Percentiles rank a stretch among this genome's conserved stretches.
Evolutionary conservation across 1,284 basidiomycete species (phyloP).

Genomic region (Moesziomyces sp.): DNA sequence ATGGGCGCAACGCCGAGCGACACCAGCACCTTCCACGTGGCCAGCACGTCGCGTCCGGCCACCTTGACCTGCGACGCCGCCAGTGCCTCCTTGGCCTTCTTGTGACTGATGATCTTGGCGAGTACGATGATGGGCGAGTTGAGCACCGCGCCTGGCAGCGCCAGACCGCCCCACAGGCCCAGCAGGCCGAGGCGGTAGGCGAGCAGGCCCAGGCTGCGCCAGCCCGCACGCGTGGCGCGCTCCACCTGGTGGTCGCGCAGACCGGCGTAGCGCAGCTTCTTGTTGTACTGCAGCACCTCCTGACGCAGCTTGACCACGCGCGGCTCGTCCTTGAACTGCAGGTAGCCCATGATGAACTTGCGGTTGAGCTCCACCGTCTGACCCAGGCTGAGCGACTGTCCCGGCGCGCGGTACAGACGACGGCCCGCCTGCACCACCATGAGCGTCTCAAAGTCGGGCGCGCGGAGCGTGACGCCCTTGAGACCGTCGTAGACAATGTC

Average conservation of each 20-base stretch:
- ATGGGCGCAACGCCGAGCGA: conserved; percentile 89
- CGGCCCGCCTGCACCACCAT: conserved; percentile 98
- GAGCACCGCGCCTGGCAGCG: conserved; percentile 92
- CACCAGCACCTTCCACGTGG: conserved; percentile 98
- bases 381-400: conserved; percentile 90
- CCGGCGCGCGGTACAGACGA: conserved; percentile 91
- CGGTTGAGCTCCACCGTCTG: conserved; percentile 98
- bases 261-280: conserved; percentile 89
- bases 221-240: conserved; percentile 74
- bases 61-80: conserved; percentile 96
- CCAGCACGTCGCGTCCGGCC: conserved; percentile 91
- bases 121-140: conserved; percentile 95
- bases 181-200: conserved; percentile 85
- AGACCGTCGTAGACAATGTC: conserved; percentile 94
- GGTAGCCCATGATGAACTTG: conserved; percentile 91
- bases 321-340: conserved; percentile 91
- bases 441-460: conserved; percentile 96
- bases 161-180: conserved; percentile 83
- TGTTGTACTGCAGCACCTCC: conserved; percentile 94
- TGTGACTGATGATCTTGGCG: conserved; percentile 86
- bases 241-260: conserved; percentile 96
- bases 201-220: conserved; percentile 88
- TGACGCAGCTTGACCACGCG: conserved; percentile 82
- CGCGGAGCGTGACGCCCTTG: conserved; percentile 94
- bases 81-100: conserved; percentile 96